These are phyloP conservation scores for Leptosphaerulina australis DNA, from an alignment of 2,329 filamentous ascomycete genomes.

Conservation along the genomic window DNA sequence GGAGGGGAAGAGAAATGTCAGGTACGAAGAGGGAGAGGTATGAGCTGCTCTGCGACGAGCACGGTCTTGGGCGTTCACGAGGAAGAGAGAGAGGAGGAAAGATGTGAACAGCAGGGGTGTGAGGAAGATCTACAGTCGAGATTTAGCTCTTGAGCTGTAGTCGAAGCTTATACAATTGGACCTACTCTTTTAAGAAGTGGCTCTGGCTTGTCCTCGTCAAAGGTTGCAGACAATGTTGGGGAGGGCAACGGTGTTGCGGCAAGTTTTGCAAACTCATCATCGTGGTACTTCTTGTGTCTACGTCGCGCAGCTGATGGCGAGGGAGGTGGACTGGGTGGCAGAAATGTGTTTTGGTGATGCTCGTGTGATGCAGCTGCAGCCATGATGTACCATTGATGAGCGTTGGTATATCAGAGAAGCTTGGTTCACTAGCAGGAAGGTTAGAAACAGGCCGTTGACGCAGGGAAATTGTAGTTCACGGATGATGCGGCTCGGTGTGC, in stretches of 20 bases:
- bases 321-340: constrained; percentile 38
- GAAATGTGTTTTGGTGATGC: constrained; percentile 19
- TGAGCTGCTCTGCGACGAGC: constrained; percentile 53
- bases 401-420: background rate
- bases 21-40: constrained; percentile 31
- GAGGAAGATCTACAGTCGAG: constrained; percentile 54
- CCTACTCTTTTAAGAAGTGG: constrained; percentile 36
- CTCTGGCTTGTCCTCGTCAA: constrained; percentile 27
- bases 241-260: constrained; percentile 31
- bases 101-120: constrained; percentile 68
- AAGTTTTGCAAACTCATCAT: constrained; percentile 43
- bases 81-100: constrained; percentile 68
- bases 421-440: constrained; percentile 1
- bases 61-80: constrained; percentile 65
- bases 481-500: background rate
- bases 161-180: background rate
- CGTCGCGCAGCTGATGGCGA: constrained; percentile 32
- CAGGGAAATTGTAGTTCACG: background rate
- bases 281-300: constrained; percentile 31
- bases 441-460: background rate
- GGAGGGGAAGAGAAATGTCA: constrained; percentile 31
- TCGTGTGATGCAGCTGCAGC: constrained; percentile 21
- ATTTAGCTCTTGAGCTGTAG: background rate
- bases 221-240: constrained; percentile 29
- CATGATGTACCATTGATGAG: constrained; percentile 4